A percentile compares a stretch with the other conserved stretches of the same genome.
phyloP scores from a whole-genome alignment of 2,329 filamentous ascomycete species.

The Lecanicillium sp. region DNA sequence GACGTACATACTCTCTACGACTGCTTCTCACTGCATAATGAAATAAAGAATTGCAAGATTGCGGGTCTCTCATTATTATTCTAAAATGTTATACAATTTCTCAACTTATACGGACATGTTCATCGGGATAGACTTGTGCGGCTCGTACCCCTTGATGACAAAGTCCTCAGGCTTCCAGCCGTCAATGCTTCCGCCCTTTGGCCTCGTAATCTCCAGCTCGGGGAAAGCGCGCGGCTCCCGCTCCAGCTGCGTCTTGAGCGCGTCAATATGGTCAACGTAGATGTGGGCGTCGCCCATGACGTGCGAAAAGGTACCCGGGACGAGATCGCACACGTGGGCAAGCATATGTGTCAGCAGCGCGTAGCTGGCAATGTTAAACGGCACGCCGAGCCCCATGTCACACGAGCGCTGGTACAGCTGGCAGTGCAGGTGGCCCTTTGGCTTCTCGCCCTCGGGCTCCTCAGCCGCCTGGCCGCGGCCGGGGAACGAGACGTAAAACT shows the following conservation, averaged over 20 bases:
- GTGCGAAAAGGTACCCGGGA: conserved; percentile 83
- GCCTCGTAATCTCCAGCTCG: conserved; percentile 61
- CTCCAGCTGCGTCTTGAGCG: conserved; percentile 70
- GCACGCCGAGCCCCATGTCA: conserved; percentile 95
- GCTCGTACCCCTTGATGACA: conserved; percentile 77
- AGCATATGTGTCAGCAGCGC: conserved; percentile 93
- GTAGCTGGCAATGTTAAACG: conserved; percentile 96
- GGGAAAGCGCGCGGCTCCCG: conserved; percentile 79
- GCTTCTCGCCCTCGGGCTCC: conserved; percentile 26
- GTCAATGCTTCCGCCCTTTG: conserved; percentile 70
- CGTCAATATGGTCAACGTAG: conserved; percentile 87
- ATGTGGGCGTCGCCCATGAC: conserved; percentile 98
- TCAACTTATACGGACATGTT: conserved; percentile 80
- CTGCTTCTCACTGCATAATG: too few relatives aligned
- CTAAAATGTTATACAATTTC: too few relatives aligned
- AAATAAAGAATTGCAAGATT: too few relatives aligned
- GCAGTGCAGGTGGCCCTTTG: conserved; percentile 70
- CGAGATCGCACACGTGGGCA: conserved; percentile 75
- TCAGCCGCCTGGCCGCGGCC: conserved; percentile 13
- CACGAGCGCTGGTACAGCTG: conserved; percentile 89
- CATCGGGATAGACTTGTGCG: conserved; percentile 90
- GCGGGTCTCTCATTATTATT: too few relatives aligned
- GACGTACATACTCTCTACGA: too few relatives aligned
- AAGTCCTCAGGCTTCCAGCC: conserved; percentile 88
- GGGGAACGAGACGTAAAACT: conserved; percentile 85